Conservation (phyloP, 164 flowering plant species). For the Stephania cephalantha region DNA sequence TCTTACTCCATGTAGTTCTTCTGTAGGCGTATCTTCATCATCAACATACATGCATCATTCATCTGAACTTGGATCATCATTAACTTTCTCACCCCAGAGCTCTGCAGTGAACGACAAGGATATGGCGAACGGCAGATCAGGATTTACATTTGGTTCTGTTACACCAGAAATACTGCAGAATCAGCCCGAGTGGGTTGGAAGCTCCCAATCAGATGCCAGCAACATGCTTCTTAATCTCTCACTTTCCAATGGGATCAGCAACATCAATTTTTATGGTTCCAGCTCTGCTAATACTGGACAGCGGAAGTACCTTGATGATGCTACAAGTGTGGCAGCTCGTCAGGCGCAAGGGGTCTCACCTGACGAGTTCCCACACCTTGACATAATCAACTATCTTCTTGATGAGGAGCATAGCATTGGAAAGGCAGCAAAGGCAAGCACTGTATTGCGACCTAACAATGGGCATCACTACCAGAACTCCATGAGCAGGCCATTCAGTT, state of each 20-base stretch:
- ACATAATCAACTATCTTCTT: constrained; percentile 82
- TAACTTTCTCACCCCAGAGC: constrained; percentile 31
- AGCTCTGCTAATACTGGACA: constrained; percentile 17
- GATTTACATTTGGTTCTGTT: constrained; percentile 51
- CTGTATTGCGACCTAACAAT: constrained; percentile 21
- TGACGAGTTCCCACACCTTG: constrained; percentile 95
- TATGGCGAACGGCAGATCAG: constrained; percentile 22
- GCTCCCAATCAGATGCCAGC: constrained; percentile 31
- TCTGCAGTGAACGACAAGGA: constrained; percentile 37
- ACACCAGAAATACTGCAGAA: constrained; percentile 32
- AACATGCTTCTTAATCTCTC: constrained; percentile 22
- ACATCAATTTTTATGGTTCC: constrained; percentile 30
- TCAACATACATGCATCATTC: constrained; percentile 32
- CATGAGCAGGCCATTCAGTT: constrained; percentile 46
- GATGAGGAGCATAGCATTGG: constrained; percentile 66
- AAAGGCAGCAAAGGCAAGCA: constrained; percentile 19
- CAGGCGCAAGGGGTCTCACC: constrained; percentile 39
- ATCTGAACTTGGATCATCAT: constrained; percentile 19
- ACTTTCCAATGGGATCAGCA: constrained; percentile 25
- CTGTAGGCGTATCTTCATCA: constrained; percentile 24
- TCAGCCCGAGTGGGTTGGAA: constrained; percentile 47
- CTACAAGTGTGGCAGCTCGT: constrained; percentile 34
- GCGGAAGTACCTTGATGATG: constrained; percentile 23
- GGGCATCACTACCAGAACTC: constrained; percentile 26
- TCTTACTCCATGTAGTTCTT: constrained; percentile 30